Evolutionary conservation across 2,329 filamentous ascomycete genomes (phyloP).

Genomic region (Tolypocladium paradoxum): DNA sequence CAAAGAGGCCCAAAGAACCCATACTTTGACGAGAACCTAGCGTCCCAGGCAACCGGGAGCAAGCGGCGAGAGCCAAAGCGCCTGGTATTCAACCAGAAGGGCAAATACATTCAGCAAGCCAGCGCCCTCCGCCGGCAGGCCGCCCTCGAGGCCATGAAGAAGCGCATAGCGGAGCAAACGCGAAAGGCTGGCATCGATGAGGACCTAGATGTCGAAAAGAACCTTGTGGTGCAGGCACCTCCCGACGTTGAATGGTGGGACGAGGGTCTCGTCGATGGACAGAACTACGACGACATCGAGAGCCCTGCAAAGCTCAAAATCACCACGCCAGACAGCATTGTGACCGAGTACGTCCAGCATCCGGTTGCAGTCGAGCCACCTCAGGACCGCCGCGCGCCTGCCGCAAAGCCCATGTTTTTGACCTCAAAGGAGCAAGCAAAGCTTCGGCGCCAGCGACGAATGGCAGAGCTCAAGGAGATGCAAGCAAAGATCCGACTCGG

Average conservation of each 20-base stretch:
- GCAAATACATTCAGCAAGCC: conserved; percentile 93
- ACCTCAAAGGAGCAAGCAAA: conserved; percentile 89
- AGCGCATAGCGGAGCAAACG: conserved; percentile 76
- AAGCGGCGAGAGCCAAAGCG: conserved; percentile 63
- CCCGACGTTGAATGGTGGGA: conserved; percentile 98
- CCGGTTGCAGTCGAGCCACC: conserved; percentile 84
- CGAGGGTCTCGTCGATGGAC: conserved; percentile 69
- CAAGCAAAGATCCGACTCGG: conserved; percentile 93
- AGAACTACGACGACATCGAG: conserved; percentile 62
- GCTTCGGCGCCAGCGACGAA: conserved; percentile 75
- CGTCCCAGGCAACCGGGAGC: conserved; percentile 42
- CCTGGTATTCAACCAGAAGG: conserved; percentile 85
- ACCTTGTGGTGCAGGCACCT: conserved; percentile 73
- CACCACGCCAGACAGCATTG: conserved; percentile 67
- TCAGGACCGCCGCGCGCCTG: conserved; percentile 71
- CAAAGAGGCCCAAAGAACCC: conserved; percentile 45
- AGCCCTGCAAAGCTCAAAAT: conserved; percentile 60
- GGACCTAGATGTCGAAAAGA: conserved; percentile 78
- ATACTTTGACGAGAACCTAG: conserved; percentile 65
- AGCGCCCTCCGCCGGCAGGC: conserved; percentile 81
- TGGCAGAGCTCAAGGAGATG: conserved; percentile 88
- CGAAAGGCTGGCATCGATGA: conserved; percentile 91
- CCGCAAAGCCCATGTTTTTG: conserved; percentile 82
- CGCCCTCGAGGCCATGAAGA: conserved; percentile 88
- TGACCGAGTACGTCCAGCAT: conserved; percentile 87